Evolutionary conservation across 176 grass and related monocot genomes (phyloP).

Genomic region (Bothriochloa decipiens): DNA sequence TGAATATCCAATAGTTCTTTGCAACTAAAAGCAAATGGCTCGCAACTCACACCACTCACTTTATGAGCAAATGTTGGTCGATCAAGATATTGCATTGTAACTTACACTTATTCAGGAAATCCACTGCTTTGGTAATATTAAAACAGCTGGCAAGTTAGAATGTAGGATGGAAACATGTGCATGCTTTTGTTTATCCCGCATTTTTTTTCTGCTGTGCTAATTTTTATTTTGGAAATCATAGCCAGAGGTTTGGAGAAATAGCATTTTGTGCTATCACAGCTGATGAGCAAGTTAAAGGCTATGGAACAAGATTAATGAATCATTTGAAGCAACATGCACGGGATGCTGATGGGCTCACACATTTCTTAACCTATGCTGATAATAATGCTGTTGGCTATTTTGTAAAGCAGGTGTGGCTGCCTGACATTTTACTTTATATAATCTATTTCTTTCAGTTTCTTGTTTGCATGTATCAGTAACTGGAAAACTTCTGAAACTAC

Average conservation of each 20-base stretch:
- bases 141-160: slow-evolving; percentile 7
- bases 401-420: slow-evolving; percentile 79
- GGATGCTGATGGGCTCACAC: slow-evolving; percentile 88
- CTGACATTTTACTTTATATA: slow-evolving; percentile 9
- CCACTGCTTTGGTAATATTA: slow-evolving; percentile 24
- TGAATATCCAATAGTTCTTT: neutral
- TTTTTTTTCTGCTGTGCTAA: slow-evolving; percentile 21
- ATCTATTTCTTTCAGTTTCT: neutral
- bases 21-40: slow-evolving; percentile 10
- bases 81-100: slow-evolving; percentile 17
- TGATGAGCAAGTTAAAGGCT: slow-evolving; percentile 99
- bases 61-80: neutral
- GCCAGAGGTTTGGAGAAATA: slow-evolving; percentile 98
- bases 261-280: slow-evolving; percentile 98
- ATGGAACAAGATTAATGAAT: slow-evolving; percentile 99
- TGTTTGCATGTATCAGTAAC: slow-evolving; percentile 6
- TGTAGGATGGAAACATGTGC: slow-evolving; percentile 13
- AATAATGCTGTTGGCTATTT: slow-evolving; percentile 99
- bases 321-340: slow-evolving; percentile 98
- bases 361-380: slow-evolving; percentile 99
- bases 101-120: slow-evolving; percentile 1
- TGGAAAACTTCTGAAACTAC: slow-evolving; percentile 2
- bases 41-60: neutral
- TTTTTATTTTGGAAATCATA: slow-evolving; percentile 49
- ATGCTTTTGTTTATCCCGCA: slow-evolving; percentile 22